Evolutionary conservation across 2,329 filamentous ascomycete genomes (phyloP).

Genomic region (Rhynchosporium agropyri): DNA sequence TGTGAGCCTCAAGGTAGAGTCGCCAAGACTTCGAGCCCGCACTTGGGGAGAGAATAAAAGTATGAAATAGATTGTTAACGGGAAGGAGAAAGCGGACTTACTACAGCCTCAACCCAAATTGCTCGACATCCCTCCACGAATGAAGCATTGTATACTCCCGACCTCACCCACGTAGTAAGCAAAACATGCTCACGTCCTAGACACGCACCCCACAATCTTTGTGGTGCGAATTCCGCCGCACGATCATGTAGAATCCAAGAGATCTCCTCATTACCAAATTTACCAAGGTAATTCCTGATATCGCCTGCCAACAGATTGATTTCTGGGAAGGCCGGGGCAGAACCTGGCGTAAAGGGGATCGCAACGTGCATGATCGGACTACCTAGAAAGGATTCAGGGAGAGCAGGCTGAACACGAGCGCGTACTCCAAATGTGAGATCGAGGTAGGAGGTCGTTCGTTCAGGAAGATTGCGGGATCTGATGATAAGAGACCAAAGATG

Average conservation of each 20-base stretch:
- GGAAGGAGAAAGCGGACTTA: neutral
- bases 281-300: slow-evolving; percentile 44
- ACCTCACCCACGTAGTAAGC: slow-evolving; percentile 49
- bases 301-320: slow-evolving; percentile 32
- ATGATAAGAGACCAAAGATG: slow-evolving; percentile 51
- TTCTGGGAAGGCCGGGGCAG: neutral
- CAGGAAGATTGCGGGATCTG: slow-evolving; percentile 43
- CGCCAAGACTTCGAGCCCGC: too few relatives aligned
- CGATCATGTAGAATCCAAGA: slow-evolving; percentile 48
- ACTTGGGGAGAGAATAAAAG: neutral
- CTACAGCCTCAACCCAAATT: slow-evolving; percentile 46
- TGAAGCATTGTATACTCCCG: slow-evolving; percentile 47
- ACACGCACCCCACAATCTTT: slow-evolving; percentile 53
- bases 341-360: slow-evolving; percentile 32
- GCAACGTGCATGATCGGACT: slow-evolving; percentile 49
- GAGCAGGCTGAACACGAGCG: slow-evolving; percentile 44
- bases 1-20: too few relatives aligned
- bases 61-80: neutral
- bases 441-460: slow-evolving; percentile 41
- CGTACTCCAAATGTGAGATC: slow-evolving; percentile 49
- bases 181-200: slow-evolving; percentile 47
- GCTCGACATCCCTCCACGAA: slow-evolving; percentile 41
- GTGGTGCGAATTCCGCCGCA: slow-evolving; percentile 49
- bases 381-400: slow-evolving; percentile 48
- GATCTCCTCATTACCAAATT: slow-evolving; percentile 46